Evolutionary conservation across 495 filamentous ascomycete genomes (phyloP), one percentile per base, ranked within the genome.

Genomic region (Tuber aestivum): DNA sequence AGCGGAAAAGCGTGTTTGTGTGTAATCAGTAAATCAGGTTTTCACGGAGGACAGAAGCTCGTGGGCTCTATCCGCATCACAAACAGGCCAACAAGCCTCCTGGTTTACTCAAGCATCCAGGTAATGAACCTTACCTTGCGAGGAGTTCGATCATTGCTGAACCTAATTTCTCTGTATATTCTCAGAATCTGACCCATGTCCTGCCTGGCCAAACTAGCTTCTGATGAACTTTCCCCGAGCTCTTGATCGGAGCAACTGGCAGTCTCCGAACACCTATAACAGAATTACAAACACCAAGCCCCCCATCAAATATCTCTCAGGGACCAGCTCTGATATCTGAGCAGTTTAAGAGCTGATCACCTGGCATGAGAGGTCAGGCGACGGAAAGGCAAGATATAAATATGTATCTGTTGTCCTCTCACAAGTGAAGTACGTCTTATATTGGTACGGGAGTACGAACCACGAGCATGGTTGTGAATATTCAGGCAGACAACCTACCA

Each of bases 111-210:
- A 20, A 8, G 41, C 35, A 69, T 27, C 8, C 44, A 75, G 32
- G 56, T 38, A 7, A 50, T 69, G 38, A 38, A 76, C 6, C 40
- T 78, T 74, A 81, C 81, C 75, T 82, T 80, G 41, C 80, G 82
- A 16, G 81, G 73, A 40, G 80, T 80, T 71, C 75, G 80, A 78
- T 82, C 81, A 38, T 82, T 83, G 61, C 81, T 81, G 42, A 83
- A 83, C 16, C 78, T 70, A 61, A 78, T 81, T 65, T 82, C 79
- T 76, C 80, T 78, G 70, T 82, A 38, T 48, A 77, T 76, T 74
- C 76, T 78, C 9, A 81, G 78, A 45, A 76, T 71, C 76, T 82
- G 27, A 18, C 27, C 56, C 56, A 65, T 32, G 56, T 35, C 3
- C 56, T 35, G 32, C 3, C 56, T 35, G 32, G 56, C 14, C 20